Base-by-base conservation (phyloP, 306 rosid species). In the Hippophae gyantsensis region DNA sequence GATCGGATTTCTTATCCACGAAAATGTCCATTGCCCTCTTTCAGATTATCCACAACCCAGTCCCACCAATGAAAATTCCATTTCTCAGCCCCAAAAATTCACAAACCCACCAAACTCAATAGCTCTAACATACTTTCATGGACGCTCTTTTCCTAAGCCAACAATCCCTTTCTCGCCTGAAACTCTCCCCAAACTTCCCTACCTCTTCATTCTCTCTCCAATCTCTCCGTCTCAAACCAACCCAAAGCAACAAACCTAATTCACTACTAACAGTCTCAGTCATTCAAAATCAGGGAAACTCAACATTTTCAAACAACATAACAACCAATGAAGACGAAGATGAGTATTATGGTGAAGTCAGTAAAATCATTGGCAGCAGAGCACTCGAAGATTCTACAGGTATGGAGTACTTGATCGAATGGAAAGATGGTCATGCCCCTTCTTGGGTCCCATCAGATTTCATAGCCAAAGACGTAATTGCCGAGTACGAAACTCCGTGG, bases 401-500 rank as follows among this genome's bases (percentile, higher is more conserved):
- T 5, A 90, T 85, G 89, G 89, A 87, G 61, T 90, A 87, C 60
- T 55, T 90, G 27, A 87, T 90, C 58, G 81, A 85, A 64, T 90
- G 95, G 98, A 83, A 85, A 60, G 92, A 90, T 71, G 86, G 95
- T 0, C 92, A 90, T 52, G 54, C 80, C 9, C 98, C 95, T 0
- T 81, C 95, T 6, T 90, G 96, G 98, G 75, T 87, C 6, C 78
- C 89, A 0, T 67, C 92, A 0, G 86, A 85, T 51, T 90, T 64
- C 81, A 83, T 87, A 9, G 92, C 96, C 6, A 78, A 78, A 51
- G 96, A 90, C 61, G 92, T 90, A 6, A 64, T 90, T 2, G 72
- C 96, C 7, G 92, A 90, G 58, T 90, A 81, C 72, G 98, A 90
- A 12, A 70, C 83, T 1, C 86, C 95, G 0, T 90, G 98, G 96